Evolutionary conservation across 2,329 filamentous ascomycete genomes (phyloP).

Genomic region (Neoscytalidium dimidiatum): DNA sequence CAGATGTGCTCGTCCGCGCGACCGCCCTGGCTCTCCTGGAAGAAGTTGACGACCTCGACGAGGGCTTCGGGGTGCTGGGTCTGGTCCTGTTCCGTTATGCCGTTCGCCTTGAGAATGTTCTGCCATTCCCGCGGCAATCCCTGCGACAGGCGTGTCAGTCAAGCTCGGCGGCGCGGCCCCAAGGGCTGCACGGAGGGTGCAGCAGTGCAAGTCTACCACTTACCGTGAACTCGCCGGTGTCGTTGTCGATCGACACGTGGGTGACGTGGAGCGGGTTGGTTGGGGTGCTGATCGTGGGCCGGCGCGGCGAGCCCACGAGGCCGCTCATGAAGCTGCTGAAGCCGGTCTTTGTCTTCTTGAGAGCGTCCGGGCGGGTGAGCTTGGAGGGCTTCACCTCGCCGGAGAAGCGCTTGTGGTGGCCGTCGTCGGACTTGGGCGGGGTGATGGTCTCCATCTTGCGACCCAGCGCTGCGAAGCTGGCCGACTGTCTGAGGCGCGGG

Average conservation of each 20-base stretch:
- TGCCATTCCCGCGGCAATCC: constrained; percentile 98
- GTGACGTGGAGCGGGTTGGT: constrained; percentile 98
- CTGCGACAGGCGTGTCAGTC: constrained; percentile 46
- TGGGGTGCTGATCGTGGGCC: constrained; percentile 93
- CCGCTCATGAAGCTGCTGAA: constrained; percentile 43
- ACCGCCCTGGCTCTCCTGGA: constrained; percentile 87
- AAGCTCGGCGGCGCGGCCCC: no score
- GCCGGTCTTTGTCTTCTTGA: constrained; percentile 42
- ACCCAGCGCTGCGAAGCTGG: constrained; percentile 45
- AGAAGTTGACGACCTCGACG: constrained; percentile 93
- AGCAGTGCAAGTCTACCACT: constrained; percentile 26
- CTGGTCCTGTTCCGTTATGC: constrained; percentile 93
- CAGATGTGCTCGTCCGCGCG: constrained; percentile 83
- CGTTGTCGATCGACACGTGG: constrained; percentile 95
- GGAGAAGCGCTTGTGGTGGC: constrained; percentile 42
- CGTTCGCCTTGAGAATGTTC: constrained; percentile 89
- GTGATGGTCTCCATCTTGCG: constrained; percentile 44
- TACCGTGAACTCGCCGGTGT: constrained; percentile 95
- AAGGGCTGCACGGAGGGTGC: background rate
- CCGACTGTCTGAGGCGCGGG: constrained; percentile 42
- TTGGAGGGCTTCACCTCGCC: constrained; percentile 36
- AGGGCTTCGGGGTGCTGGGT: constrained; percentile 95
- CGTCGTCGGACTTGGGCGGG: constrained; percentile 34
- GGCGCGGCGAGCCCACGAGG: constrained; percentile 68
- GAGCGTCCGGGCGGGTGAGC: constrained; percentile 36